Base-by-base conservation (phyloP, 371 early-diverging fungal species). In the Apophysomyces ossiformis region DNA sequence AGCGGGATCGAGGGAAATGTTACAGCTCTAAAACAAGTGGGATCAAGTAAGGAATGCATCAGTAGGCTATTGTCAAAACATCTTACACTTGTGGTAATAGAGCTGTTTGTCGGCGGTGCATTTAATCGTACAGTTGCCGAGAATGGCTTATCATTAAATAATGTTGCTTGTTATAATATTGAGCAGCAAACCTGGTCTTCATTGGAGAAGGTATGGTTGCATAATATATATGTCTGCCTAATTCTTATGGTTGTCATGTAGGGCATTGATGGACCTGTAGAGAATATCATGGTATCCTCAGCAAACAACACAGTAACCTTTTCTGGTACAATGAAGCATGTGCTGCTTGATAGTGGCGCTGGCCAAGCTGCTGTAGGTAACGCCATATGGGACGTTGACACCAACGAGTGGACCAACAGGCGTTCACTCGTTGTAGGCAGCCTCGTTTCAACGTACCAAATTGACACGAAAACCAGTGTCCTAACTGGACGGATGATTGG, bases 191-290 rank as follows among this genome's bases (percentile, higher is more conserved):
- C 62, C 21, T 82, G 79, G 79, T 56, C 74, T n/a, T 15, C 58
- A 18, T 43, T 74, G 44, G 66, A 62, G 26, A 63, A 47, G 41
- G 80, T 76, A 73, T 61, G 59, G 13, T 36, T 41, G 3, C 44
- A 21, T 6, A 41, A 11, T 13, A 37, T 4, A 16, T 39, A 6
- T 12, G 13, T 35, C 50, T n/a, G 6, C 6, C 16, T 57, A 45
- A 44, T 3, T 58, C 21, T 64, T 9, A 35, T 15, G 37, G 13
- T 18, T 60, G 3, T 3, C n/a, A 57, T 69, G 45, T 45, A 82
- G 74, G 77, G 78, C 37, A 58, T 71, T 2, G 68, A 82, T 63
- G 73, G 69, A 16, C 56, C 68, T 18, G 82, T 78, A 5, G 60
- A 60, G 18, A 46, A 74, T 7, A 39, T 74, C 13, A 58, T 75